These are phyloP conservation scores for Jamesozyma lodderae DNA, from an alignment of 805 yeast species.

Conservation along the genomic window DNA sequence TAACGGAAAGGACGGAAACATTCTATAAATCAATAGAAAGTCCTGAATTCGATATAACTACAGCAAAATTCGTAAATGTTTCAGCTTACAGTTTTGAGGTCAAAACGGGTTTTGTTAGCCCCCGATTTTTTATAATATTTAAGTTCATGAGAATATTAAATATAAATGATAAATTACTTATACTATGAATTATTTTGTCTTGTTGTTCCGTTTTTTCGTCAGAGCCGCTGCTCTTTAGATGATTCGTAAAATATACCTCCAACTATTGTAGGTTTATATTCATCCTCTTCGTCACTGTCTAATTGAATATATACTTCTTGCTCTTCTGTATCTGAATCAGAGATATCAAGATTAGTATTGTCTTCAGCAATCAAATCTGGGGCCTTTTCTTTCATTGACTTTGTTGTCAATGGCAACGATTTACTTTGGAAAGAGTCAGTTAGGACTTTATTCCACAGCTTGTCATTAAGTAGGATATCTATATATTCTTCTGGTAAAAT, in stretches of 20 bases:
- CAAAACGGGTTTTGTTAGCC: too few species aligned
- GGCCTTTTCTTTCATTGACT: constrained; percentile 3
- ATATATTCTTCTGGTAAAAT: constrained; percentile 20
- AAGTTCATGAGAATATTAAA: too few species aligned
- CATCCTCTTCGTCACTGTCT: constrained; percentile 11
- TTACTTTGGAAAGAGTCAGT: constrained; percentile 11
- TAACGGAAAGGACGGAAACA: too few species aligned
- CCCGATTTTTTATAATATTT: too few species aligned
- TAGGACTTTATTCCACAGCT: constrained; percentile 15
- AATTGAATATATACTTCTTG: neutral
- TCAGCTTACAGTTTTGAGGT: too few species aligned
- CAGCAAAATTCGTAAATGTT: too few species aligned
- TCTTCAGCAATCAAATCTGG: constrained; percentile 3
- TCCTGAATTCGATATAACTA: too few species aligned
- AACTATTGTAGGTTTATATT: constrained; percentile 14
- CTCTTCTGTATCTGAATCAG: neutral
- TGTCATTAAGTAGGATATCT: constrained; percentile 15
- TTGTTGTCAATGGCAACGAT: constrained; percentile 2
- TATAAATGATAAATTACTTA: too few species aligned
- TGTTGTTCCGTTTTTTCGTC: too few species aligned
- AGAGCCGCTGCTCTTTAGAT: too few species aligned
- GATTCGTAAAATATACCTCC: constrained; percentile 12
- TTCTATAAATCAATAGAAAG: too few species aligned
- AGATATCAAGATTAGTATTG: neutral
- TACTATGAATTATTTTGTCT: too few species aligned